Evolutionary conservation across 768 basidiomycete species (phyloP), one percentile per base, ranked within the genome.

Genomic region (Guyanaporus albipodus): DNA sequence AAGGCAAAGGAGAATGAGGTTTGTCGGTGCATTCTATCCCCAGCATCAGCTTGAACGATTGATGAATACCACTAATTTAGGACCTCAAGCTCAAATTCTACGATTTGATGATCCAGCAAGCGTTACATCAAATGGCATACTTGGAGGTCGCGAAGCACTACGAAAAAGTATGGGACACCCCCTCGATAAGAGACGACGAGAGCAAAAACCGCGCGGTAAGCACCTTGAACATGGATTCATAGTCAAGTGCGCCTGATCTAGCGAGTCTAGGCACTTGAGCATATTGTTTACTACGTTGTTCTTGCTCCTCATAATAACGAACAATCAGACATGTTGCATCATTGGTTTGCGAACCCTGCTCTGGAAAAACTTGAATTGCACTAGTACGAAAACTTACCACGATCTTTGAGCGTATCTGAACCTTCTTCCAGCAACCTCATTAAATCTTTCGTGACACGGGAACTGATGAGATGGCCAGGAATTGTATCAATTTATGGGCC

Each of bases 381-480:
- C 64, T 84, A 85, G 93, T 96, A 71, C 69, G 72, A 29, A n/a
- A 21, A 18, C 39, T 65, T 9, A 17, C 26, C 12, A 32, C 28
- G 32, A 35, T 5, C 11, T 14, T 17, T 53, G 45, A 26, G 26
- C 35, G 3, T 19, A 34, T 31, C 41, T 57, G 21, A 53, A 40
- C 36, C 38, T 50, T 65, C 19, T 35, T 29, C 40, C 57, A 97
- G 95, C 58, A 91, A 93, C 53, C 81, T 98, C 29, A 80, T 93
- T 35, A 96, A 96, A 72, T 92, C 87, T 53, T 97, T 98, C 65
- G 83, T 83, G 33, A 96, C 92, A 1, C 82, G 81, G 42, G 93
- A 97, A 60, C 75, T 98, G 42, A 94, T 96, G 88, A 74, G 94
- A 55, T 99, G 96, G 96, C 91, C 95, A 2, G 90, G 91, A 27